A percentile compares a stretch with the other conserved stretches of the same genome.
These are phyloP conservation scores for Jatropha curcas DNA, from an alignment of 345 rosid species.

Conservation along the genomic window DNA sequence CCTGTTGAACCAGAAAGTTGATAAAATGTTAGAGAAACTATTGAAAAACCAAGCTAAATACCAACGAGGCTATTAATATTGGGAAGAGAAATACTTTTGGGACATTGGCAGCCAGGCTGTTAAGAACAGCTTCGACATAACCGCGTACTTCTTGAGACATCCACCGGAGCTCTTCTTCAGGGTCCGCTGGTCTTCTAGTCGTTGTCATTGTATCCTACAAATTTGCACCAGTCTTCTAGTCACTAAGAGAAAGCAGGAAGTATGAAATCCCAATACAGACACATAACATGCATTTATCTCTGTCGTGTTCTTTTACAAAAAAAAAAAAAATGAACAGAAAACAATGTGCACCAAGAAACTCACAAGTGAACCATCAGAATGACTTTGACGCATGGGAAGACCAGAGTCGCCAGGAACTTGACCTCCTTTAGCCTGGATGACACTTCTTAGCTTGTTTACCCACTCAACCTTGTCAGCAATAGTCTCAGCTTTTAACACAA, in stretches of 20 bases:
- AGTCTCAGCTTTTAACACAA: constrained; percentile 85
- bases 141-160: constrained; percentile 99
- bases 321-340: not conserved
- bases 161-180: constrained; percentile 99
- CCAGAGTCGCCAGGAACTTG: constrained; percentile 56
- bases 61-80: not conserved
- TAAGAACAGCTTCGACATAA: constrained; percentile 98
- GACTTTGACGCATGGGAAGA: constrained; percentile 76
- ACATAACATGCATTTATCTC: not conserved
- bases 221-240: not conserved
- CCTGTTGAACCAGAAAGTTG: constrained; percentile 53
- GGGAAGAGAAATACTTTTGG: constrained; percentile 63
- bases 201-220: constrained; percentile 88
- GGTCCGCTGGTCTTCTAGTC: constrained; percentile 90
- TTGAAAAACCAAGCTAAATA: not conserved
- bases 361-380: constrained; percentile 97
- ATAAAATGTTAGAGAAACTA: constrained; percentile 8
- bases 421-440: constrained; percentile 68
- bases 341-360: constrained; percentile 34
- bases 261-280: not conserved
- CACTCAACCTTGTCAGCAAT: constrained; percentile 81
- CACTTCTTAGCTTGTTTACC: constrained; percentile 74
- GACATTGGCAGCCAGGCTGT: constrained; percentile 98
- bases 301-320: not conserved
- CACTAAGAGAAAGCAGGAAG: not conserved